phyloP scores from a whole-genome alignment of 192 early-diverging fungal species.

The Paraglomus occultum region DNA sequence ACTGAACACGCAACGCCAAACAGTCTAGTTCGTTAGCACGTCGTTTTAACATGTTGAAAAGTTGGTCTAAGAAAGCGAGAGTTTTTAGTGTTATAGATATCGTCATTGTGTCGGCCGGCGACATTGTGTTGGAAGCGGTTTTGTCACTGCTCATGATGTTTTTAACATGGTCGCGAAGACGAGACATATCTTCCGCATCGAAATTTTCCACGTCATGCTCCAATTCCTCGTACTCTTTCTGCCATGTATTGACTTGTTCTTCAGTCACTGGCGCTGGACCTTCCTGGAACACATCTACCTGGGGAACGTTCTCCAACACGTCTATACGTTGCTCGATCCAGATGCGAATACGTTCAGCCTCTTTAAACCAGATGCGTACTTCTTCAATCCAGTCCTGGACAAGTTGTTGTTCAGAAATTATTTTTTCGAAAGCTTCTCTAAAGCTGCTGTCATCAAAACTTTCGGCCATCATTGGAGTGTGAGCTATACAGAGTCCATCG shows the following conservation, averaged over 20 bases:
- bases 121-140: slow-evolving; percentile 33
- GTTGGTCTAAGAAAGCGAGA: slow-evolving; percentile 37
- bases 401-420: not conserved
- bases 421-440: not conserved
- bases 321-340: slow-evolving; percentile 41
- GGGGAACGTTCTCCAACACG: slow-evolving; percentile 22
- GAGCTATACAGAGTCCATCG: not conserved
- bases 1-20: slow-evolving; percentile 35
- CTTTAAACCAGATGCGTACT: slow-evolving; percentile 44
- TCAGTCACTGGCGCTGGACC: slow-evolving; percentile 18
- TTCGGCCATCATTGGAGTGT: slow-evolving; percentile 2
- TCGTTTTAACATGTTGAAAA: slow-evolving; percentile 35
- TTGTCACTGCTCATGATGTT: slow-evolving; percentile 32
- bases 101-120: slow-evolving; percentile 47
- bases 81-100: slow-evolving; percentile 47
- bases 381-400: slow-evolving; percentile 28
- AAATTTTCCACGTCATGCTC: slow-evolving; percentile 41
- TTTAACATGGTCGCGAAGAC: slow-evolving; percentile 45
- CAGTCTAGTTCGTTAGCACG: slow-evolving; percentile 36
- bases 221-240: slow-evolving; percentile 33
- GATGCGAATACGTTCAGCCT: slow-evolving; percentile 43
- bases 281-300: slow-evolving; percentile 33
- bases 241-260: slow-evolving; percentile 34
- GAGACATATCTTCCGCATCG: slow-evolving; percentile 43
- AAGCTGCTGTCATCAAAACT: slow-evolving; percentile 16